Evolutionary conservation across 257 asterid genomes (phyloP).

Genomic region (Solanum peruvianum): DNA sequence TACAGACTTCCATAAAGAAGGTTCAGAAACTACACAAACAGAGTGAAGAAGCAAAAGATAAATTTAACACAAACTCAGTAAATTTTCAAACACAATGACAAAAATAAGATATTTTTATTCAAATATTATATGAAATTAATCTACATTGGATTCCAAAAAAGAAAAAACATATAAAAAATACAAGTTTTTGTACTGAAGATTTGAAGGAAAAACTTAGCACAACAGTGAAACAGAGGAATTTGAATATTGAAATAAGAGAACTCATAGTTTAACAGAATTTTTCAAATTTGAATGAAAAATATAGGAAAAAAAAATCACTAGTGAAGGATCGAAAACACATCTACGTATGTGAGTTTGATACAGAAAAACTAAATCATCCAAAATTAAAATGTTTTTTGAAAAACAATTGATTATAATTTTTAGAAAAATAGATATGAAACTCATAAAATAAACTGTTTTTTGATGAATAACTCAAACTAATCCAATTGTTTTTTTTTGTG

Average conservation of each 20-base stretch:
- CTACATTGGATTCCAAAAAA: not conserved
- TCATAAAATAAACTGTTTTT: not conserved
- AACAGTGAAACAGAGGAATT: not conserved
- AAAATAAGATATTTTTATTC: not conserved
- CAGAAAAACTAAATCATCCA: accelerated
- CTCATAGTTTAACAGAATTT: not conserved
- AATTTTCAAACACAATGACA: not conserved
- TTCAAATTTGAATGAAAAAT: not conserved
- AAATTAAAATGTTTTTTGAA: too few relatives aligned
- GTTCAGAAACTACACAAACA: not conserved
- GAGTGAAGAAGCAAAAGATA: not conserved
- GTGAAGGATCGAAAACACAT: not conserved
- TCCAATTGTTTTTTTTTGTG: not conserved
- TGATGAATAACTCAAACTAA: too few relatives aligned
- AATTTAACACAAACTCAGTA: not conserved
- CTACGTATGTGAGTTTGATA: too few relatives aligned
- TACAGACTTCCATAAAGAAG: slow-evolving; percentile 3
- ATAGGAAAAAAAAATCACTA: not conserved
- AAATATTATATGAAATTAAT: not conserved
- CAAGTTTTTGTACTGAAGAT: not conserved
- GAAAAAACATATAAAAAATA: not conserved
- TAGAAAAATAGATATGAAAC: not conserved
- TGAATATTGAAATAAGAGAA: not conserved
- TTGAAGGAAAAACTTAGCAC: not conserved
- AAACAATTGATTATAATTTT: too few relatives aligned